phyloP scores from a whole-genome alignment of 176 grass and related monocot species.

The Rhynchospora breviuscula region DNA sequence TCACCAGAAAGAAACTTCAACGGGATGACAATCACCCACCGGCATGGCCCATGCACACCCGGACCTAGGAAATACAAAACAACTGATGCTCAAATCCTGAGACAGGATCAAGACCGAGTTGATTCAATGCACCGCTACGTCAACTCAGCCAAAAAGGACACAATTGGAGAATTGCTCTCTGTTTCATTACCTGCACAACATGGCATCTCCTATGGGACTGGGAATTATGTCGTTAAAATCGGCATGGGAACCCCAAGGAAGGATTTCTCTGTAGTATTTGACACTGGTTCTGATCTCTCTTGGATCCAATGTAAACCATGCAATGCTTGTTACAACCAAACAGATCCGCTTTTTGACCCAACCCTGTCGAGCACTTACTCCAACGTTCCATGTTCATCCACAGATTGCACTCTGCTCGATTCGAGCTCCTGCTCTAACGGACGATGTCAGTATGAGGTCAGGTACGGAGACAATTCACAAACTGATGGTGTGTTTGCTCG shows the following conservation, averaged over 20 bases:
- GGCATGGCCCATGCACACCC: constrained; percentile 58
- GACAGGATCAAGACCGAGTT: constrained; percentile 47
- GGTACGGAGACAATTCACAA: constrained; percentile 59
- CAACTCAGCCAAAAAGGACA: neutral
- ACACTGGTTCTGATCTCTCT: constrained; percentile 82
- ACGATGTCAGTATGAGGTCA: constrained; percentile 50
- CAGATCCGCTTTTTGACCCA: constrained; percentile 77
- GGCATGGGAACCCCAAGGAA: constrained; percentile 60
- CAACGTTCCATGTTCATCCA: constrained; percentile 28
- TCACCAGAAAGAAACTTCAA: constrained; percentile 10
- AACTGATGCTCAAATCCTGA: constrained; percentile 36
- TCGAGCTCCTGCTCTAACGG: constrained; percentile 17
- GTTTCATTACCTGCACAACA: constrained; percentile 38
- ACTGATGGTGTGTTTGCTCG: constrained; percentile 51
- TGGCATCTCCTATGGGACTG: constrained; percentile 44
- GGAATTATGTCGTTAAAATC: constrained; percentile 61
- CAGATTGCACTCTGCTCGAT: constrained; percentile 42
- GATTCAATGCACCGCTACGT: constrained; percentile 38
- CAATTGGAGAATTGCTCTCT: constrained; percentile 17
- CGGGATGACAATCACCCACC: constrained; percentile 42
- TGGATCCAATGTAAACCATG: constrained; percentile 87
- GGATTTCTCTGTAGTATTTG: constrained; percentile 49
- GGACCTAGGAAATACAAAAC: neutral
- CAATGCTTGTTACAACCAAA: constrained; percentile 48
- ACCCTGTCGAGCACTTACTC: constrained; percentile 44